Base-by-base conservation (phyloP, 108 stramenopile genomes). In the Discostella stelligeroides region DNA sequence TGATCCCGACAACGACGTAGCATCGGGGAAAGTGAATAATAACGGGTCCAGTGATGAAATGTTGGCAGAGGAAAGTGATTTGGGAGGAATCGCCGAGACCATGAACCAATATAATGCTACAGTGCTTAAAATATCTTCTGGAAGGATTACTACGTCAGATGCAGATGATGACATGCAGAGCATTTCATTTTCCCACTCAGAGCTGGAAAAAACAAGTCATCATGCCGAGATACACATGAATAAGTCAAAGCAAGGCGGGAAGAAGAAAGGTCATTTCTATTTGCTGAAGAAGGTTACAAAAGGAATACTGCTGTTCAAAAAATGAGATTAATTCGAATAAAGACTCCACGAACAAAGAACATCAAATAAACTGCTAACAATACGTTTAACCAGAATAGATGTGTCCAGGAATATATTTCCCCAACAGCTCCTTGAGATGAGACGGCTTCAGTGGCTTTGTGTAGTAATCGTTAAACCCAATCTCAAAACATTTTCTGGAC, bases 381-480 rank as follows among this genome's bases (percentile, higher is more conserved):
- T n/a, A n/a, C n/a, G n/a, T n/a, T n/a, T n/a, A n/a, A n/a, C n/a
- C n/a, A n/a, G n/a, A n/a, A n/a, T n/a, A n/a, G n/a, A n/a, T 45
- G 9, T 71, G 70, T 0, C 75, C 70, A 4, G 70, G 69, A 45
- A 72, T 63, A 34, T 60, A 70, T 18, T 69, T 74, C 8, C 49
- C 18, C 40, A 80, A 21, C 3, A 80, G 28, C 18, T 80, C 67
- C 47, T 69, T 63, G 4, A 80, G 30, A 28, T 69, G 60, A 13
- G 45, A 53, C 0, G 60, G 66, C 30, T 80, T 82, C 24, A 82
- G 23, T 7, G 77, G 77, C 59, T 82, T 82, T 42, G 56, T 63
- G 17, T 58, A 20, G 53, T 66, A 82, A 37, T 38, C 82, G 25
- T 82, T 77, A 51, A 82, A 82, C n/a, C 82, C 82, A 41, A 82